Base-by-base conservation (phyloP, 2,329 filamentous ascomycete genomes). In the Reticulascus tulasneorum region DNA sequence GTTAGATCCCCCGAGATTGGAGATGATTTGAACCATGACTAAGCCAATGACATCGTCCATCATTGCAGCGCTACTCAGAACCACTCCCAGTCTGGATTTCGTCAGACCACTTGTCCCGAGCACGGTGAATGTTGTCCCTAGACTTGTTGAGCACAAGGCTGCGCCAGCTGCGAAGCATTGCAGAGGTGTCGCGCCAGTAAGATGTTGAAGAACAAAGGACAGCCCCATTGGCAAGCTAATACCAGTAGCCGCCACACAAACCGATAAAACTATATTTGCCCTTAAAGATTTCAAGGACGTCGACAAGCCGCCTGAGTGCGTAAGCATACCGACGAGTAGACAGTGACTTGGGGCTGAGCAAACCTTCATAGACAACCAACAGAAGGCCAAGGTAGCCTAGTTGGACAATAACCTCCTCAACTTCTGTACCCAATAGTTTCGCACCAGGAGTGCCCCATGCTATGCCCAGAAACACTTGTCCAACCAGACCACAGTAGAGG, bases 1-100 rank as follows among this genome's bases (percentile, higher is more conserved):
- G n/a, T n/a, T n/a, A n/a, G n/a, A n/a, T 47, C 29, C 54, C 35
- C 58, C 82, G 0, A 91, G 63, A 29, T 79, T 81, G 0, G 82
- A 75, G 16, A 93, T 82, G 29, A 91, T 73, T 46, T 86, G 77
- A 1, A 88, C 82, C 76, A 91, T 84, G 7, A 90, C 76, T 9
- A 91, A 62, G 0, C 84, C 85, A 2, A 86, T 73, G 0, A 91
- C 80, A 59, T 93, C 86, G 52, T 93, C 86, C 62, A 93, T 76
- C 76, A 93, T 86, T 1, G 86, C 86, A 1, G 84, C 85, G 40
- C 76, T 81, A 3, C 77, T 76, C 1, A 89, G 67, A 0, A 93
- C 75, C 60, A 78, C 38, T 63, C 86, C 71, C 6, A 75, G 52
- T 7, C 70, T 60, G 3, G 68, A 67, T 2, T 55, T 46, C 2